These are phyloP conservation scores for Aspergillus intermedius DNA, from an alignment of 2,329 filamentous ascomycete species.

Conservation along the genomic window DNA sequence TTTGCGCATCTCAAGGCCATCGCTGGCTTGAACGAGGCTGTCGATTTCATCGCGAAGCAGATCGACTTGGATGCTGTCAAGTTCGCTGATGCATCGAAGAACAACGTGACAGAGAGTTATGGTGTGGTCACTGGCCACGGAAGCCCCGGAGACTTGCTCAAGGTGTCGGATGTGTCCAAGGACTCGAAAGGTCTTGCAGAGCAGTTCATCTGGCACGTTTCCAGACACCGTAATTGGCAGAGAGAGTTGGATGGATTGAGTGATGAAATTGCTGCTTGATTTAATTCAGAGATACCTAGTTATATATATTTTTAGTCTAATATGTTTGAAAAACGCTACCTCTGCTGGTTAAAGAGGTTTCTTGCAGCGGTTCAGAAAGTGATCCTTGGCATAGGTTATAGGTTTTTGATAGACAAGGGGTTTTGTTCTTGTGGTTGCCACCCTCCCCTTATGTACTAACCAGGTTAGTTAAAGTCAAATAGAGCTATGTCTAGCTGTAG, in stretches of 20 bases:
- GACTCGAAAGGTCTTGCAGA: conserved; percentile 62
- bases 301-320: neutral
- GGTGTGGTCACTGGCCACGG: conserved; percentile 29
- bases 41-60: conserved; percentile 24
- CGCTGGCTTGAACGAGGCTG: conserved; percentile 55
- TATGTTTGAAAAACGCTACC: neutral
- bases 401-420: too few species aligned
- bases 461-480: too few species aligned
- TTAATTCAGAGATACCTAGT: neutral
- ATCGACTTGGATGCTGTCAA: conserved; percentile 22
- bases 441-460: too few species aligned
- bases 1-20: conserved; percentile 78
- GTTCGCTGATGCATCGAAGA: conserved; percentile 12
- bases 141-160: conserved; percentile 15
- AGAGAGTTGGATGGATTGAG: conserved; percentile 68
- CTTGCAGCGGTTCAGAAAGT: too few species aligned
- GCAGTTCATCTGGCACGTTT: conserved; percentile 62
- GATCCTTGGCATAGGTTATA: too few species aligned
- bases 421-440: too few species aligned
- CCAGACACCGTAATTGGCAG: conserved; percentile 66
- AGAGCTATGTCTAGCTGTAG: too few species aligned
- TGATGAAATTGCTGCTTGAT: conserved; percentile 61
- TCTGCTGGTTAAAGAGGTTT: too few species aligned
- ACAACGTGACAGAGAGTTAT: conserved; percentile 23
- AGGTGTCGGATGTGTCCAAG: conserved; percentile 52